Conservation (phyloP, 78 protist species). For the Monocercomonoides exilis region DNA sequence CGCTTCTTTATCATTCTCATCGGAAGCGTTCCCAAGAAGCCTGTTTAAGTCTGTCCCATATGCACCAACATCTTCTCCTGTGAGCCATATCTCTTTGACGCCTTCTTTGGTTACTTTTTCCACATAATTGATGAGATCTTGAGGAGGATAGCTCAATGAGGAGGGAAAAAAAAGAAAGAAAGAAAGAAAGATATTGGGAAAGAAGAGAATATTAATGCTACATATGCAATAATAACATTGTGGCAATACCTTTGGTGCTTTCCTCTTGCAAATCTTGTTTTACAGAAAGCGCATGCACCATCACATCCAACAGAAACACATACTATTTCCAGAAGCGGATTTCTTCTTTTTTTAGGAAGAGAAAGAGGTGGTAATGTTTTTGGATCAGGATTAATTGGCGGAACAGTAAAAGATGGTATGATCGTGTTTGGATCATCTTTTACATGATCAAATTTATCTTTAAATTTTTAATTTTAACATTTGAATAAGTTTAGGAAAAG, state of each 20-base stretch:
- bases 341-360: slow-evolving; percentile 55
- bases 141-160: slow-evolving; percentile 7
- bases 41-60: slow-evolving; percentile 29
- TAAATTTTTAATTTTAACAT: not conserved
- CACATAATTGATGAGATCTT: not conserved
- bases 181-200: not conserved
- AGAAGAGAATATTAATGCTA: not conserved
- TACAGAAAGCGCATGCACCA: slow-evolving; percentile 49
- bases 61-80: slow-evolving; percentile 57
- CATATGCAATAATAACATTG: too few relatives aligned
- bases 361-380: slow-evolving; percentile 28
- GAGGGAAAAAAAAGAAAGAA: not conserved
- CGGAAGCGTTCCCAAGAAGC: not conserved
- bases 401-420: not conserved
- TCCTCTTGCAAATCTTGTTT: slow-evolving; percentile 67
- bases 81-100: slow-evolving; percentile 56
- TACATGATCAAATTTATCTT: not conserved
- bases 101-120: slow-evolving; percentile 25
- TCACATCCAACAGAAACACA: slow-evolving; percentile 55
- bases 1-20: not conserved
- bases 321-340: slow-evolving; percentile 48
- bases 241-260: slow-evolving; percentile 10
- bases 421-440: not conserved
- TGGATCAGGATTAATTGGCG: not conserved
- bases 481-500: not conserved